phyloP scores from a whole-genome alignment of 176 grass and related monocot species.

The Echinochloa phyllopogon region DNA sequence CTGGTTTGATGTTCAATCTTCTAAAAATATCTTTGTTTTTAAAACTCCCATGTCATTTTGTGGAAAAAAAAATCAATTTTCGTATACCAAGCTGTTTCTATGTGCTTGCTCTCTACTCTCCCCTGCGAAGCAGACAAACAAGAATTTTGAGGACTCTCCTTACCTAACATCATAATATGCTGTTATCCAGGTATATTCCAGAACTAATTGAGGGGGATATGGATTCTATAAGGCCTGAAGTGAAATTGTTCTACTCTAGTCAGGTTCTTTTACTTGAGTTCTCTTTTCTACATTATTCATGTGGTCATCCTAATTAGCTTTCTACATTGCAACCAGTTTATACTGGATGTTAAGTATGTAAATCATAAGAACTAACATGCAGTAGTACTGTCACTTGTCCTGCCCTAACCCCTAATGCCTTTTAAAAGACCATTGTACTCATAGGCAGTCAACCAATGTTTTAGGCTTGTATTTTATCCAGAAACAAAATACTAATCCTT shows the following conservation, averaged over 20 bases:
- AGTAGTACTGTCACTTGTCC: not conserved
- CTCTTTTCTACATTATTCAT: not conserved
- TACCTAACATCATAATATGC: conserved; percentile 13
- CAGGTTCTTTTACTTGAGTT: conserved; percentile 38
- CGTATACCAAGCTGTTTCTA: not conserved
- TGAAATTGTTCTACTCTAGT: conserved; percentile 65
- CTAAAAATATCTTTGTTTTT: not conserved
- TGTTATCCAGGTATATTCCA: conserved; percentile 62
- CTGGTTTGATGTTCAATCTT: not conserved
- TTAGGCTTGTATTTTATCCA: not conserved
- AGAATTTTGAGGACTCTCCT: not conserved
- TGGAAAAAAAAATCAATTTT: not conserved
- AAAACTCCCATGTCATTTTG: not conserved
- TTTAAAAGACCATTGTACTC: not conserved
- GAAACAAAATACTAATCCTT: conserved; percentile 1
- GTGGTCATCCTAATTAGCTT: conserved; percentile 15
- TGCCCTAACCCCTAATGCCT: not conserved
- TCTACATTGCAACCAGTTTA: conserved; percentile 14
- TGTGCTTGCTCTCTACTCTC: conserved; percentile 1
- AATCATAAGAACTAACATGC: not conserved
- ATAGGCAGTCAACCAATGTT: not conserved
- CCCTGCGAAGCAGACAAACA: not conserved
- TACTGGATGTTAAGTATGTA: not conserved
- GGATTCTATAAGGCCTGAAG: conserved; percentile 83
- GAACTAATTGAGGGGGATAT: conserved; percentile 76